Evolutionary conservation across 2,329 filamentous ascomycete species (phyloP).

Genomic region (Cryphonectria carpinicola): DNA sequence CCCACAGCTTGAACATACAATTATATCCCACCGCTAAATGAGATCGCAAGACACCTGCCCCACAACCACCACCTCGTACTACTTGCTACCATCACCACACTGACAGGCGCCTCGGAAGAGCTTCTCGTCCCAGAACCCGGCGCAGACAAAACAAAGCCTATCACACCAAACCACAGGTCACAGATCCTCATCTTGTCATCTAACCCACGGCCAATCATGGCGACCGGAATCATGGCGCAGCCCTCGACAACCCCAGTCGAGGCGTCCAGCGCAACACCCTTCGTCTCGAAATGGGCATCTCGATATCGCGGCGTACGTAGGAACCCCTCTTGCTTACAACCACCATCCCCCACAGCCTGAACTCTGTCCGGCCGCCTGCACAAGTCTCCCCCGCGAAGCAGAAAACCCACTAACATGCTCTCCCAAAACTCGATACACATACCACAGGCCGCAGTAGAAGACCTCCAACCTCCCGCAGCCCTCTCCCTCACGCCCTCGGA

Average conservation of each 20-base stretch:
- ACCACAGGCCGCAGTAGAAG: slow-evolving; percentile 85
- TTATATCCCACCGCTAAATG: background rate
- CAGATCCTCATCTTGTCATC: background rate
- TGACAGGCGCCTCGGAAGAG: background rate
- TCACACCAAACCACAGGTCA: background rate
- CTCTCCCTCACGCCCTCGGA: slow-evolving; percentile 85
- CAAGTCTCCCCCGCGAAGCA: background rate
- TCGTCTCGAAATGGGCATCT: slow-evolving; percentile 61
- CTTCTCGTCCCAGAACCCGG: background rate
- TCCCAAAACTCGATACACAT: background rate
- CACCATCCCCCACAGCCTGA: background rate
- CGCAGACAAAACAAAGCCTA: background rate
- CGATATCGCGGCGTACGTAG: slow-evolving; percentile 64
- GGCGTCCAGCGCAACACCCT: slow-evolving; percentile 39
- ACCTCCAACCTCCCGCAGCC: slow-evolving; percentile 90
- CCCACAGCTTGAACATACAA: background rate
- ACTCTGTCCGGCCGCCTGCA: background rate
- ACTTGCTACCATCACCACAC: background rate
- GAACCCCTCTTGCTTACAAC: background rate
- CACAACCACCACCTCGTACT: background rate
- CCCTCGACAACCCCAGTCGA: slow-evolving; percentile 29
- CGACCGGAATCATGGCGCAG: slow-evolving; percentile 42
- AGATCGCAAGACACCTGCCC: background rate
- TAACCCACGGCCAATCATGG: slow-evolving; percentile 36
- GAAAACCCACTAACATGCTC: background rate